phyloP scores from a whole-genome alignment of 2,329 filamentous ascomycete genomes.

The Diaporthe humulicola region DNA sequence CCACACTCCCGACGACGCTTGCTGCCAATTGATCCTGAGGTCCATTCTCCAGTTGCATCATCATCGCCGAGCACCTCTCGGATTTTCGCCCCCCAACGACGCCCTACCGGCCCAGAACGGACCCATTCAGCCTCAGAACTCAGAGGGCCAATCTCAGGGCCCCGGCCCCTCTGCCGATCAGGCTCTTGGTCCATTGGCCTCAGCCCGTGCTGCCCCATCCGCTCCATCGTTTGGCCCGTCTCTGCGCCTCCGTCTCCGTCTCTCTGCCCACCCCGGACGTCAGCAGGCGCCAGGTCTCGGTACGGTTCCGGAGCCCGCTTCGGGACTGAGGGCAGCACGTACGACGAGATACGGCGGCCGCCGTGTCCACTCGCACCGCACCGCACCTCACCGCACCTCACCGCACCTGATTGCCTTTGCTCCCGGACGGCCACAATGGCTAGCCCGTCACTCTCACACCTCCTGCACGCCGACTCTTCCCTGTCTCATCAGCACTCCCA shows the following conservation, averaged over 20 bases:
- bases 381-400: background rate
- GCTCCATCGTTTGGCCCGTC: background rate
- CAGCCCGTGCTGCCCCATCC: conserved; percentile 23
- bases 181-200: conserved; percentile 27
- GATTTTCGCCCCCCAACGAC: conserved; percentile 3
- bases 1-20: conserved; percentile 27
- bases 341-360: background rate
- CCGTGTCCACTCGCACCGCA: background rate
- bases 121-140: background rate
- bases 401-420: background rate
- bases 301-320: conserved; percentile 8
- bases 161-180: conserved; percentile 35
- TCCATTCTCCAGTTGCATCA: conserved; percentile 28
- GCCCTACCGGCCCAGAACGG: conserved; percentile 10
- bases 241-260: background rate
- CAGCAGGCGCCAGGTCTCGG: conserved; percentile 17
- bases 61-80: conserved; percentile 1
- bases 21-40: conserved; percentile 18
- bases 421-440: conserved; percentile 36
- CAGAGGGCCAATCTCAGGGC: conserved; percentile 28
- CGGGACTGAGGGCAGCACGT: conserved; percentile 24
- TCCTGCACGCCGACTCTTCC: conserved; percentile 39
- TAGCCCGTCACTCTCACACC: conserved; percentile 41
- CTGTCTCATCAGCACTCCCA: background rate
- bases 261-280: background rate